Conservation (phyloP, 1,139 yeast genomes). For the Nakaseomyces delphensis region DNA sequence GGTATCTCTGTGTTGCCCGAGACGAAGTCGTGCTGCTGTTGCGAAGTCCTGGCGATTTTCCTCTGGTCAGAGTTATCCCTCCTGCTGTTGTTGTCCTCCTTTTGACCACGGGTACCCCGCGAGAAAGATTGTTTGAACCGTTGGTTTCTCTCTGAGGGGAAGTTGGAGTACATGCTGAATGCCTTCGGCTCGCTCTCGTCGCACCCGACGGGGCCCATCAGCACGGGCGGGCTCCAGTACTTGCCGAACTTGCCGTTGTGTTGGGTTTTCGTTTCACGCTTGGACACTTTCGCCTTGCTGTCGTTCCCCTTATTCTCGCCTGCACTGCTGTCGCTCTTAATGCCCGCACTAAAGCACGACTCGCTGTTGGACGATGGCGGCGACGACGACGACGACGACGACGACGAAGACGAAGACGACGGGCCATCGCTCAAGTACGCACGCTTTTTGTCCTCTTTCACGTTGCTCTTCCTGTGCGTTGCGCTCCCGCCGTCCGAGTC, state of each 20-base stretch:
- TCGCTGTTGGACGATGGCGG: constrained; percentile 6
- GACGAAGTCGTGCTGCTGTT: background rate
- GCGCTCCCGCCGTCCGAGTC: no score
- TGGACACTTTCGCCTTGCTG: no score
- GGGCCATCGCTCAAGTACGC: constrained; percentile 3
- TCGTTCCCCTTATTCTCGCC: no score
- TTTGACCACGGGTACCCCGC: background rate
- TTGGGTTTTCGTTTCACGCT: no score
- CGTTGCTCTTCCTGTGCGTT: constrained; percentile 44
- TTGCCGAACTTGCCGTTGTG: constrained; percentile 1
- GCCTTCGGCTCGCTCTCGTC: background rate
- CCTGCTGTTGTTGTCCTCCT: background rate
- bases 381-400: constrained; percentile 7
- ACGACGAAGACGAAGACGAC: constrained; percentile 8
- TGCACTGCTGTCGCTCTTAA: constrained; percentile 2
- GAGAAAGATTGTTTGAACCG: constrained; percentile 1
- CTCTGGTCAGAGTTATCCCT: background rate
- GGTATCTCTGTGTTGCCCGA: constrained; percentile 3
- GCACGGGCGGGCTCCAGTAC: constrained; percentile 3
- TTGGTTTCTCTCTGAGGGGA: constrained; percentile 5
- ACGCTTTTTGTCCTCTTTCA: constrained; percentile 1
- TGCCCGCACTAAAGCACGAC: constrained; percentile 3
- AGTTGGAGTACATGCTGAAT: background rate
- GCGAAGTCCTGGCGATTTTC: background rate
- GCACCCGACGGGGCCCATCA: constrained; percentile 1